These are phyloP conservation scores for Trichomonas tenax DNA, from an alignment of 208 protist genomes.

Conservation along the genomic window DNA sequence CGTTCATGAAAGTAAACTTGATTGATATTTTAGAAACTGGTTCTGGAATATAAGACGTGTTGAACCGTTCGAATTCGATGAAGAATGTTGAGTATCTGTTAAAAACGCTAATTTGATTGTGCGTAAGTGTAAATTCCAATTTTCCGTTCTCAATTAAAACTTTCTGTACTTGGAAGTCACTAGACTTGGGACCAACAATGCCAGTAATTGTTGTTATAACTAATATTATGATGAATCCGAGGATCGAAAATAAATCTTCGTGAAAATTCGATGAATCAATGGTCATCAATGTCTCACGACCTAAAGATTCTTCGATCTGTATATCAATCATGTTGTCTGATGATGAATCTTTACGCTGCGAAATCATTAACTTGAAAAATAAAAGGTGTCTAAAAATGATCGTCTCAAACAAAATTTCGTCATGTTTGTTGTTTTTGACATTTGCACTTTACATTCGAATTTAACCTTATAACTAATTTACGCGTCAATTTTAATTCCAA, in stretches of 20 bases:
- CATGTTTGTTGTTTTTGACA: no score
- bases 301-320: conserved; percentile 17
- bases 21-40: background rate
- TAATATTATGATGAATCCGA: background rate
- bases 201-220: background rate
- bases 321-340: background rate
- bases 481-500: no score
- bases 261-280: background rate
- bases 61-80: background rate
- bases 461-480: no score
- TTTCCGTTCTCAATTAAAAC: background rate
- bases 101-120: background rate
- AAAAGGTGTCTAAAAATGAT: no score
- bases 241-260: background rate
- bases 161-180: background rate
- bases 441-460: no score
- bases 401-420: no score
- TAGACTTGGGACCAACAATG: background rate
- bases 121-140: background rate
- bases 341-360: background rate
- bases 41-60: background rate
- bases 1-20: background rate
- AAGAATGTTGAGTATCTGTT: background rate
- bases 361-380: background rate
- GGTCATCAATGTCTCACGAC: background rate